Evolutionary conservation across 2,329 filamentous ascomycete species (phyloP), one percentile per base, ranked within the genome.

Genomic region (Talaromyces sp.): DNA sequence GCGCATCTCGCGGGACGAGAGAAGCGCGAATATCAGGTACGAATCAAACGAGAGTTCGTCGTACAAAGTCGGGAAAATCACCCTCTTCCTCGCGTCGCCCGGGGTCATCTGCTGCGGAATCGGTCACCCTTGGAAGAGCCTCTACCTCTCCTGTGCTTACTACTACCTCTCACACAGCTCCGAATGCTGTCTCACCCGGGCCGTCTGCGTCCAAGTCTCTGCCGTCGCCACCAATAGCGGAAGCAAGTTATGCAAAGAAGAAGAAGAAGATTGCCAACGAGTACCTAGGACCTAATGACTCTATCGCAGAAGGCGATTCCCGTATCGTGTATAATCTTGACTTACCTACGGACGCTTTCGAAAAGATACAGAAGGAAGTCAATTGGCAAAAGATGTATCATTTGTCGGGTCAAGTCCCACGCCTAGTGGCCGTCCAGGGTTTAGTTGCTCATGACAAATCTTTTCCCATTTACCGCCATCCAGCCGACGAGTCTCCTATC

Each of bases 331-430:
- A 88, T 68, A 81, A 93, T 68, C 79, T 97, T 36, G 83, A 97
- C 1, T 83, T 91, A 1, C 70, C 78, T 0, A 17, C 69, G 2
- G 81, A 83, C 17, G 84, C 90, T 5, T 97, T 97, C 74, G 83
- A 88, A 22, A 84, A 83, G 45, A 81, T 97, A 17, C 87, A 87
- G 61, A 79, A 85, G 15, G 93, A 98, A 75, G 88, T 97, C 0
- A 81, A 85, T 69, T 99, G 94, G 93, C 89, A 94, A 74, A 90
- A 86, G 69, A 98, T 99, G 95, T 89, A 89, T 51, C 95, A 98
- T 71, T 90, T 94, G 69, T 91, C 92, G 38, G 93, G 95, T 29
- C 90, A 95, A 71, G 95, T 98, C 0, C 95, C 95, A 51, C 88
- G 95, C 43, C 86, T 97, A 1, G 92, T 98, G 6, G 93, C 92